Percentiles rank a stretch among this genome's conserved stretches.
These are phyloP conservation scores for Globisporangium emineosum DNA, from an alignment of 352 stramenopile genomes.

Conservation along the genomic window DNA sequence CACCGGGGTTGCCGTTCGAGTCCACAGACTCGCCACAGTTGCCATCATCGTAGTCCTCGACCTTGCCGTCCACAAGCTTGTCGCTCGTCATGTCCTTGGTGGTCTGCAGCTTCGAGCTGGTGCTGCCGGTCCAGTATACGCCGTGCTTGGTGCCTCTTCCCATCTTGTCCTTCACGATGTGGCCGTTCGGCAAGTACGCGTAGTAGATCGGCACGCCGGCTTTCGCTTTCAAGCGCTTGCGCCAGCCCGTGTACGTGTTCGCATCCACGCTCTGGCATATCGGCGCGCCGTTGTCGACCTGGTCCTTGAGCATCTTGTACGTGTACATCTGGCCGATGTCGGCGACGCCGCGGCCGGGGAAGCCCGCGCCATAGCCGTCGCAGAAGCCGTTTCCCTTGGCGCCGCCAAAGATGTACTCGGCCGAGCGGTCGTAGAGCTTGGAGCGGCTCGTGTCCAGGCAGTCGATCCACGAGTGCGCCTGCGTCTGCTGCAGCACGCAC, in stretches of 20 bases:
- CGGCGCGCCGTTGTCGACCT: constrained; percentile 39
- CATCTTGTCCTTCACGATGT: constrained; percentile 70
- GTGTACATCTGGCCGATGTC: constrained; percentile 57
- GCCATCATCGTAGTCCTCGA: constrained; percentile 50
- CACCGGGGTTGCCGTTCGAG: constrained; percentile 34
- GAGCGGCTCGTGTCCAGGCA: constrained; percentile 64
- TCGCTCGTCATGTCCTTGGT: constrained; percentile 49
- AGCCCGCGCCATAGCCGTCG: constrained; percentile 61
- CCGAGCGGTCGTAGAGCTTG: constrained; percentile 64
- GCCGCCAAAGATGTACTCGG: constrained; percentile 64
- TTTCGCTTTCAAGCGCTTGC: constrained; percentile 40
- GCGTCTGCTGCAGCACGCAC: constrained; percentile 14
- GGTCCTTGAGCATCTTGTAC: constrained; percentile 70
- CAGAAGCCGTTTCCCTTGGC: constrained; percentile 62
- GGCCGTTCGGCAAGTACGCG: constrained; percentile 36
- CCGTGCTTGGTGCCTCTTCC: constrained; percentile 52
- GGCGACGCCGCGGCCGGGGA: constrained; percentile 45
- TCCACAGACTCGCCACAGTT: constrained; percentile 61
- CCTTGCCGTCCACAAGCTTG: constrained; percentile 44
- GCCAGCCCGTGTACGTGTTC: constrained; percentile 60
- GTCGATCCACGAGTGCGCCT: constrained; percentile 74
- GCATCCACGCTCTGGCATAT: constrained; percentile 47
- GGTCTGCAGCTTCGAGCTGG: constrained; percentile 29
- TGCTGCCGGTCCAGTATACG: constrained; percentile 60
- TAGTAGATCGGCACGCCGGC: constrained; percentile 37